Conservation (phyloP, 331 rosid genomes). For the Malus hybrid region DNA sequence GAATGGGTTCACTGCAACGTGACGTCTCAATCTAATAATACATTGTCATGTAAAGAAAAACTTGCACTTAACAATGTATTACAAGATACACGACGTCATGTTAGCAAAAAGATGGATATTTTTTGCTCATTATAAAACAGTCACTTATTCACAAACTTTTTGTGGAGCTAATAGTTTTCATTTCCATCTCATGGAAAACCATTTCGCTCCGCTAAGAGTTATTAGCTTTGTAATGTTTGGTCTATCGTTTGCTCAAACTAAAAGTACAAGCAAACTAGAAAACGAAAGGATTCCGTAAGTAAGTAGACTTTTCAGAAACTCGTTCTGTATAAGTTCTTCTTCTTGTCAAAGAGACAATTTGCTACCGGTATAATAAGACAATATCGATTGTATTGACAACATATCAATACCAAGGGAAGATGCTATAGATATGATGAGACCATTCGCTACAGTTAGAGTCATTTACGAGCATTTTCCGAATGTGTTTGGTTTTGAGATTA, state of each 20-base stretch:
- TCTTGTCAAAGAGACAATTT: background rate
- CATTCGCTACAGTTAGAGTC: background rate
- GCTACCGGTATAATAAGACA: background rate
- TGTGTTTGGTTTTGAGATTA: background rate
- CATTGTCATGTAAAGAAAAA: too few species aligned
- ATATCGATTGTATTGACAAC: background rate
- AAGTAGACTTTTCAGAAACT: too few species aligned
- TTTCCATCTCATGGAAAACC: background rate
- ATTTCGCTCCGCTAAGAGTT: background rate
- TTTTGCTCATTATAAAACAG: background rate
- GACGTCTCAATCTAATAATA: too few species aligned
- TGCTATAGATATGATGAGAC: background rate
- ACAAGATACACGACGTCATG: rapidly evolving
- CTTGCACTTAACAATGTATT: too few species aligned
- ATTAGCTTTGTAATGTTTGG: too few species aligned
- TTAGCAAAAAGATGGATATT: background rate
- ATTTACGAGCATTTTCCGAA: background rate
- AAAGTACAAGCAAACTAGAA: too few species aligned
- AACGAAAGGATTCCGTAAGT: too few species aligned
- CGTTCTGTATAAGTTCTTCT: too few species aligned
- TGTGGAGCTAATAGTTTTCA: background rate
- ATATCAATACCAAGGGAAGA: background rate
- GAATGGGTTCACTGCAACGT: too few species aligned
- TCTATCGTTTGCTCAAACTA: too few species aligned
- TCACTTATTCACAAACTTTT: background rate